Base-by-base conservation (phyloP, 1,284 basidiomycete genomes). In the Papiliotrema fonsecae region DNA sequence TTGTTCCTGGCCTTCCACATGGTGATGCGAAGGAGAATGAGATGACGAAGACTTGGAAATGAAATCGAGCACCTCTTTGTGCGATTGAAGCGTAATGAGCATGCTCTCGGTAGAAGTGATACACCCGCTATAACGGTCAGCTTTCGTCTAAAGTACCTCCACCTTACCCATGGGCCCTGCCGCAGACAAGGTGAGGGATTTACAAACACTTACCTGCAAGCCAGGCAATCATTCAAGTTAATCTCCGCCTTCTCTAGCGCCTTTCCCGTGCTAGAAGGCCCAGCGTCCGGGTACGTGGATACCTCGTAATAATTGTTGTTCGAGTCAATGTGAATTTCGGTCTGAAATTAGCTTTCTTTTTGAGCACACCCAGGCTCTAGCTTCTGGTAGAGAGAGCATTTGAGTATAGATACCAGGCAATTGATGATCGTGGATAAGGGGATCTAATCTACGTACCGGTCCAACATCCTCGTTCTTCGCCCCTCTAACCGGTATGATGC, bases 41-140 rank as follows among this genome's bases (percentile, higher is more conserved):
- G 49, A 69, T 58, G 74, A 64, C 1, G 79, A 73, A 58, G 75
- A 70, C 36, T 78, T 72, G 19, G 43, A 28, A 22, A 96, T 78
- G 60, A 88, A 86, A 44, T 80, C 80, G 37, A 92, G 79, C 2
- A 98, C 88, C 72, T 98, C 92, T 22, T 83, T 82, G 66, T 97
- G 92, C 14, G 89, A 94, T 73, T 98, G 96, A 53, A 96, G 81
- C n/a, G 90, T 92, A 68, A 98, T 96, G 51, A 98, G 81, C 31
- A 98, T 86, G 13, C 89, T 94, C 77, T 98, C 94, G 30, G 94
- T 94, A 41, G 92, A 96, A 2, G 94, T 98, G 63, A 98, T 97
- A 66, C 94, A 98, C 1, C 94, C 94, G 55, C 92, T 96, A 60
- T 18, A 21, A 24, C 38, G 30, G 22, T 18, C 19, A 41, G n/a